Conservation (phyloP, 768 basidiomycete species). For the Naganishia antarctica region DNA sequence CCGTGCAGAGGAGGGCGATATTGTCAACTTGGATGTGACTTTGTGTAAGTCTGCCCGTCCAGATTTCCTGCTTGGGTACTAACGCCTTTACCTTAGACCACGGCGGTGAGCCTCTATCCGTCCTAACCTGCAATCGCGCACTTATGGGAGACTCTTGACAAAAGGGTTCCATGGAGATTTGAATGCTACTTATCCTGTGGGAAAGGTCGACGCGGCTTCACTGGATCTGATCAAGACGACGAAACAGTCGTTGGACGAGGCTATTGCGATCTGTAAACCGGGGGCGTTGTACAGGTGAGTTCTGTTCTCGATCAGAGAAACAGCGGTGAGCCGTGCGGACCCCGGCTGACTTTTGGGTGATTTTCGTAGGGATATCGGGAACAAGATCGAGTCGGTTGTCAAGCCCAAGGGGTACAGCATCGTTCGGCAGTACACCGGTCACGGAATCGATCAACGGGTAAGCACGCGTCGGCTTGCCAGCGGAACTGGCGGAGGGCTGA, state of each 20-base stretch:
- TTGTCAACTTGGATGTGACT: constrained; percentile 72
- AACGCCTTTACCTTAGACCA: constrained; percentile 31
- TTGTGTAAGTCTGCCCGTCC: constrained; percentile 39
- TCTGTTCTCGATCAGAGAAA: not conserved
- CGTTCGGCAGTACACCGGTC: constrained; percentile 85
- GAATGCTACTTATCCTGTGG: constrained; percentile 79
- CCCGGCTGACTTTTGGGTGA: not conserved
- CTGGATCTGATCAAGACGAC: constrained; percentile 74
- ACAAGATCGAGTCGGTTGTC: constrained; percentile 68
- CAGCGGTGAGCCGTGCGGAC: too few relatives aligned
- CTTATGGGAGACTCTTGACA: constrained; percentile 13
- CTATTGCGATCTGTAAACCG: constrained; percentile 90
- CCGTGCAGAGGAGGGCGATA: constrained; percentile 74
- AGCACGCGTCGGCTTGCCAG: constrained; percentile 11
- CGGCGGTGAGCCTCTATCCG: constrained; percentile 31
- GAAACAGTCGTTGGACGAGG: constrained; percentile 75
- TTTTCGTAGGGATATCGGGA: constrained; percentile 46
- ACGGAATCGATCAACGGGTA: constrained; percentile 69
- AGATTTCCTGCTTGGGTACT: not conserved
- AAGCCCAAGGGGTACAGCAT: constrained; percentile 78
- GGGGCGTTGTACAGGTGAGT: constrained; percentile 76
- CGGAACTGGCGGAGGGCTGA: not conserved
- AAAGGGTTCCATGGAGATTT: constrained; percentile 85
- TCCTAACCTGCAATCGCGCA: not conserved
- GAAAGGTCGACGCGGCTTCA: constrained; percentile 63